A percentile compares a stretch with the other conserved stretches of the same genome.
Conservation (phyloP, 257 asterid genomes). For the Solanum pimpinellifolium region DNA sequence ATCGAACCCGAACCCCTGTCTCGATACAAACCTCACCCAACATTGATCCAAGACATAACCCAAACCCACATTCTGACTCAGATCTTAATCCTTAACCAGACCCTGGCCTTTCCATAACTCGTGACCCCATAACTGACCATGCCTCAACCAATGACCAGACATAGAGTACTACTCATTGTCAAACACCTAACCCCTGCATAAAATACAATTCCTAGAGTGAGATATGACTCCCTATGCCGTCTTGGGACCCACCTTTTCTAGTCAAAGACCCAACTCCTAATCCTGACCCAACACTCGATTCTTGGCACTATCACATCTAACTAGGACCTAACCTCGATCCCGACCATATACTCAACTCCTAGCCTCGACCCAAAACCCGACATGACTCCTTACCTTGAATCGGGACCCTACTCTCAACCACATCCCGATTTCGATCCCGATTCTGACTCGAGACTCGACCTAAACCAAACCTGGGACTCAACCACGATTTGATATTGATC, state of each 20-base stretch:
- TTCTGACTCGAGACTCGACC: background rate
- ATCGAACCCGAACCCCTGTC: too few relatives aligned
- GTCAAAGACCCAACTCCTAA: background rate
- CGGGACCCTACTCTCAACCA: background rate
- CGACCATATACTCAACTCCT: background rate
- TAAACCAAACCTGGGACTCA: background rate
- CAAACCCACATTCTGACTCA: background rate
- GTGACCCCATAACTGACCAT: background rate
- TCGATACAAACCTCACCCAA: background rate
- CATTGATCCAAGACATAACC: background rate
- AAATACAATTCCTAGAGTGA: background rate
- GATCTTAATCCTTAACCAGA: background rate
- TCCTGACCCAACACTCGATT: background rate
- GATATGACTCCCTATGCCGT: background rate
- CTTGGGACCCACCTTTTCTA: background rate
- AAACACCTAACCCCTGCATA: too few relatives aligned
- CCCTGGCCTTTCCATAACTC: background rate
- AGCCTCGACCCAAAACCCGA: background rate
- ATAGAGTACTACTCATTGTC: too few relatives aligned
- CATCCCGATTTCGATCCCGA: fast-evolving
- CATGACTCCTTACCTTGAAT: background rate
- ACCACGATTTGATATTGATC: too few relatives aligned
- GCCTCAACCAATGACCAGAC: background rate
- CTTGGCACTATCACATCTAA: background rate
- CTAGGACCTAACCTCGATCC: background rate